Percentiles rank a stretch among this genome's conserved stretches.
phyloP scores from a whole-genome alignment of 2,329 filamentous ascomycete genomes.

The Colletotrichum musicola region DNA sequence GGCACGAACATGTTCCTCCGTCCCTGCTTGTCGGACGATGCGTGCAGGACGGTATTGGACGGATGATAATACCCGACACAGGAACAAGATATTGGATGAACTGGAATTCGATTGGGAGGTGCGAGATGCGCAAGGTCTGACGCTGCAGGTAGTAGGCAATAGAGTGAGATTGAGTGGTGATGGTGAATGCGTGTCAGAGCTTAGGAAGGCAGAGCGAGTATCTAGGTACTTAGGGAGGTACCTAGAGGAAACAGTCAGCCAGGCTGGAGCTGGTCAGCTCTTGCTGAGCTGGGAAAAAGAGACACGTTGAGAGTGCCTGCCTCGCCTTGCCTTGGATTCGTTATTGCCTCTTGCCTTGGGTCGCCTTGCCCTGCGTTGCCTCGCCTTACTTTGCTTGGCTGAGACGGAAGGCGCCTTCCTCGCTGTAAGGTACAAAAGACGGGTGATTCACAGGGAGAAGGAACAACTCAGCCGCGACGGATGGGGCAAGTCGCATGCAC shows the following conservation, averaged over 20 bases:
- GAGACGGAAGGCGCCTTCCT: background rate
- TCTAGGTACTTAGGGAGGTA: too few species aligned
- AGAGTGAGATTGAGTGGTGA: background rate
- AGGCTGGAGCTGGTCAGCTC: background rate
- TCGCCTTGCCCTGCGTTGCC: slow-evolving; percentile 11
- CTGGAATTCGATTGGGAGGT: background rate
- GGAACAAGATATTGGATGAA: slow-evolving; percentile 8
- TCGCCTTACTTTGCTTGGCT: background rate
- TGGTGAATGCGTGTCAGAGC: slow-evolving; percentile 20
- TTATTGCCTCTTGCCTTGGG: background rate
- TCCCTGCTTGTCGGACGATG: slow-evolving; percentile 14
- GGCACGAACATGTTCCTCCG: slow-evolving; percentile 13
- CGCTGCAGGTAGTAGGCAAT: background rate
- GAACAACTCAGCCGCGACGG: slow-evolving; percentile 5
- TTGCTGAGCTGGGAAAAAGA: background rate
- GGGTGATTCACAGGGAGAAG: slow-evolving; percentile 12
- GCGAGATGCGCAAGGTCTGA: background rate
- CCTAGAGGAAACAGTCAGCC: background rate
- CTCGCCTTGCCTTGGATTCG: background rate
- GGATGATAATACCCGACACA: background rate
- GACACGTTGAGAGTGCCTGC: background rate
- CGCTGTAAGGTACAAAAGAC: background rate
- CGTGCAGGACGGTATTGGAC: background rate
- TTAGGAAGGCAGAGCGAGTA: too few species aligned
- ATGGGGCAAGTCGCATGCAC: slow-evolving; percentile 7